Base-by-base conservation (phyloP, 257 asterid species). In the Nicotiana otophora region DNA sequence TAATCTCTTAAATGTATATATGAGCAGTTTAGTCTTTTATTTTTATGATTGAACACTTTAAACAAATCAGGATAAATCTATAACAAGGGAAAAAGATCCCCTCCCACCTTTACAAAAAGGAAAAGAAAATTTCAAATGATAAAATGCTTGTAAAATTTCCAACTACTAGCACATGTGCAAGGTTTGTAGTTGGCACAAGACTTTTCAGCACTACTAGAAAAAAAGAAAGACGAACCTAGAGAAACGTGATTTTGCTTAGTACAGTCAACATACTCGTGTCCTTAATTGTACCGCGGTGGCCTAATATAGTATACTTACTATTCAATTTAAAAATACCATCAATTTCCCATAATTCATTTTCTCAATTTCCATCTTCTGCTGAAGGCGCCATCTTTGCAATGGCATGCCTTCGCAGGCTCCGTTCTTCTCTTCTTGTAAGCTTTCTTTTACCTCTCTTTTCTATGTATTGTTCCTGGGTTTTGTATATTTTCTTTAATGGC, bases 321-420 rank as follows among this genome's bases (percentile, higher is more conserved):
- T 42, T 42, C 48, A 42, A 8, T 42, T 42, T 2, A 42, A 42
- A 42, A 42, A 39, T 39, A 39, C 10, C 48, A 39, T 7, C 48
- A 39, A 42, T 42, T 42, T 42, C 51, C 51, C 11, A 2, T 12
- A 42, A 42, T 42, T 42, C 51, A 42, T 42, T 42, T 42, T 42
- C 51, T 57, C 66, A 51, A 20, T 51, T 46, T 70, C 9, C 66
- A 48, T 81, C 7, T n/a, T 30, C 20, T 14, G 77, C 30, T 39
- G 48, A 65, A 46, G 65, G 79, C 42, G 63, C 80, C 80, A 75
- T 51, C 46, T 48, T 51, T 75, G 7, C 78, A 69, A 91, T 91
- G 91, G 91, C 91, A 69, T 83, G 82, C 57, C 23, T 78, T 81
- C 88, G 95, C 86, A 84, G 89, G 88, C 86, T 88, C 83, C 87